A percentile compares a stretch with the other conserved stretches of the same genome.
These are phyloP conservation scores for Sambucus nigra DNA, from an alignment of 129 eudicot genomes.

Conservation along the genomic window DNA sequence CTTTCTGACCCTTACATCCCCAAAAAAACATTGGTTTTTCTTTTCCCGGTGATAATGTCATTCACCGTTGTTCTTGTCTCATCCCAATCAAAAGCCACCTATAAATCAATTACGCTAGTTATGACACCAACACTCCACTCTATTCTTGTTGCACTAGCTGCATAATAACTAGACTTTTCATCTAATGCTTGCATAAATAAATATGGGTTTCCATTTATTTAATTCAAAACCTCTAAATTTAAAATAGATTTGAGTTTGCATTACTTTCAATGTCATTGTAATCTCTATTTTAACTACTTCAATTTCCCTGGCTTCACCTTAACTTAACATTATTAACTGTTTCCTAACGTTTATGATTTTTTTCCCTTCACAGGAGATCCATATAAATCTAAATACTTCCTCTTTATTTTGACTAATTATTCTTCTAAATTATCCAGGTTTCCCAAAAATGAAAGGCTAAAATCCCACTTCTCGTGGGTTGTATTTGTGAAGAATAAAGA, in stretches of 20 bases:
- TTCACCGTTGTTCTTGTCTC: not conserved
- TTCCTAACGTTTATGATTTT: conserved; percentile 29
- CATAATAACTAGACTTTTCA: not conserved
- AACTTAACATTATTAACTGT: conserved; percentile 32
- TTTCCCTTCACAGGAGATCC: conserved; percentile 28
- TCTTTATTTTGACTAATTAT: conserved; percentile 8
- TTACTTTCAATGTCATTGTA: conserved; percentile 48
- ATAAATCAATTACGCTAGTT: too few relatives aligned
- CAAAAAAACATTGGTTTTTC: conserved; percentile 38
- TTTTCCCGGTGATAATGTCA: conserved; percentile 8
- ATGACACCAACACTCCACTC: not conserved
- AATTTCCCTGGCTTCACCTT: conserved; percentile 41
- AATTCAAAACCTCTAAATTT: conserved; percentile 60
- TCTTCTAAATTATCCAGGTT: not conserved
- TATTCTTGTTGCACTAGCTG: not conserved
- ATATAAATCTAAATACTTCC: conserved; percentile 33
- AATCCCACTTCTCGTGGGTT: conserved; percentile 14
- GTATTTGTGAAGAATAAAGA: too few relatives aligned
- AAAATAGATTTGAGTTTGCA: conserved; percentile 70
- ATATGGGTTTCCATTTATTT: conserved; percentile 1
- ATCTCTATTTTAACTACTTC: conserved; percentile 17
- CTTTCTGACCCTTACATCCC: conserved; percentile 61
- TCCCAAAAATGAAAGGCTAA: conserved; percentile 35
- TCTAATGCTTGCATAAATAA: not conserved
- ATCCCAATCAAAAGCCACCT: not conserved